Evolutionary conservation across 2,329 filamentous ascomycete genomes (phyloP).

Genomic region (Lasiodiplodia gonubiensis): DNA sequence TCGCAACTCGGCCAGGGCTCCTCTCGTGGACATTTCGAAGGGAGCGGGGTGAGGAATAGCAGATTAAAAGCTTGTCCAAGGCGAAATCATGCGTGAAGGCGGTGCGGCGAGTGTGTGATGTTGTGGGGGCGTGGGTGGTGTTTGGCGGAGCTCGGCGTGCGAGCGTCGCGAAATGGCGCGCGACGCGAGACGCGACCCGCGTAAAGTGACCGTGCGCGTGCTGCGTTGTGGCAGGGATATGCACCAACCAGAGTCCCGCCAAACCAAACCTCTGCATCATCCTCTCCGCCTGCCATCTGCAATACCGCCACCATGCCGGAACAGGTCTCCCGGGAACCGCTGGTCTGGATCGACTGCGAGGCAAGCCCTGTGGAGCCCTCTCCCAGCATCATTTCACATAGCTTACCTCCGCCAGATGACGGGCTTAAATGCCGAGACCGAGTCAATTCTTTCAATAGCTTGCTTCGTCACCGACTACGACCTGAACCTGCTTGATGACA

Average conservation of each 20-base stretch:
- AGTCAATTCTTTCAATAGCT: constrained; percentile 89
- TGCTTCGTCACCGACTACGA: constrained; percentile 87
- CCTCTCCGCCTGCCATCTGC: neutral
- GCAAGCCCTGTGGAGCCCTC: constrained; percentile 44
- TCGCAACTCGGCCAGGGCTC: constrained; percentile 71
- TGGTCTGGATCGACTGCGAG: constrained; percentile 88
- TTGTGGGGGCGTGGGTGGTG: neutral
- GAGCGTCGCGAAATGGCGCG: constrained; percentile 18
- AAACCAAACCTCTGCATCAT: neutral
- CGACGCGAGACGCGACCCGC: constrained; percentile 8
- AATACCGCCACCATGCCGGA: constrained; percentile 43
- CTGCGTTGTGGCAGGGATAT: neutral
- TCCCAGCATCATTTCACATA: neutral
- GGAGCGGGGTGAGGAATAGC: neutral
- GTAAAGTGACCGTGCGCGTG: neutral
- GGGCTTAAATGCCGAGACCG: constrained; percentile 75
- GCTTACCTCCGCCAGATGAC: constrained; percentile 74
- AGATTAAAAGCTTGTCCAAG: neutral
- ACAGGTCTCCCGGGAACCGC: constrained; percentile 63
- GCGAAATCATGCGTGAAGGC: neutral
- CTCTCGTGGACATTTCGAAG: constrained; percentile 39
- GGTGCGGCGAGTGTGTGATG: neutral
- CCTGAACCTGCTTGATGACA: constrained; percentile 74
- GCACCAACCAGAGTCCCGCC: constrained; percentile 18
- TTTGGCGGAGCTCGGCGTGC: constrained; percentile 6